Conservation (phyloP, 768 basidiomycete species). For the Mycena rebaudengoi region DNA sequence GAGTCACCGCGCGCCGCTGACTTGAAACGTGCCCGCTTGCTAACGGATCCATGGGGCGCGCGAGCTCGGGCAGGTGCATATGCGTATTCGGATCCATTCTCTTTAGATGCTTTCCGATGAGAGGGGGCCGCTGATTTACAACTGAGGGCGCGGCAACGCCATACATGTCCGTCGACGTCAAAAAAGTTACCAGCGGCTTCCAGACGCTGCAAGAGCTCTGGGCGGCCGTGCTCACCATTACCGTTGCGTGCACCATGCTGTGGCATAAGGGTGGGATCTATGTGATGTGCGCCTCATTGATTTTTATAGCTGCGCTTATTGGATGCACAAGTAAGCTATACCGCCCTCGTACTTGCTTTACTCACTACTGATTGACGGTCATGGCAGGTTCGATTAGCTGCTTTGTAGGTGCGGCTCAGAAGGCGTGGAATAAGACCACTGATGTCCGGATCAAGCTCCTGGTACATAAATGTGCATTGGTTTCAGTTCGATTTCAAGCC, state of each 20-base stretch:
- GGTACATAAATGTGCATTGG: background rate
- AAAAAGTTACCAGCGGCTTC: background rate
- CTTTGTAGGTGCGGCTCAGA: too few species aligned
- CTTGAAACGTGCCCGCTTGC: too few species aligned
- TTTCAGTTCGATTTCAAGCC: background rate
- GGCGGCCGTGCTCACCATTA: background rate
- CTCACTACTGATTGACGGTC: too few species aligned
- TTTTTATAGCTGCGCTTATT: too few species aligned
- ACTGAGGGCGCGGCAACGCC: background rate
- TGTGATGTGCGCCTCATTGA: background rate
- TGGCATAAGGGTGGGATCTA: background rate
- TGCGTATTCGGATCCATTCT: too few species aligned
- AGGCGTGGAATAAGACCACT: background rate
- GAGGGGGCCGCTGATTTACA: too few species aligned
- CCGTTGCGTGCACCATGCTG: background rate
- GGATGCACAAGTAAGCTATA: too few species aligned
- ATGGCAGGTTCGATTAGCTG: too few species aligned
- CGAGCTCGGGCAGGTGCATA: background rate
- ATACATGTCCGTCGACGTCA: conserved; percentile 1
- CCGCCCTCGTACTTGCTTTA: too few species aligned
- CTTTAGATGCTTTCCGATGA: too few species aligned
- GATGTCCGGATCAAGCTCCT: background rate
- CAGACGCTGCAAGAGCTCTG: background rate
- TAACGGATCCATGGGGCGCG: background rate
- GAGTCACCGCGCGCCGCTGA: too few species aligned